A percentile compares a stretch with the other conserved stretches of the same genome.
Evolutionary conservation across 2,329 filamentous ascomycete genomes (phyloP).

Genomic region (Aureobasidium melanogenum): DNA sequence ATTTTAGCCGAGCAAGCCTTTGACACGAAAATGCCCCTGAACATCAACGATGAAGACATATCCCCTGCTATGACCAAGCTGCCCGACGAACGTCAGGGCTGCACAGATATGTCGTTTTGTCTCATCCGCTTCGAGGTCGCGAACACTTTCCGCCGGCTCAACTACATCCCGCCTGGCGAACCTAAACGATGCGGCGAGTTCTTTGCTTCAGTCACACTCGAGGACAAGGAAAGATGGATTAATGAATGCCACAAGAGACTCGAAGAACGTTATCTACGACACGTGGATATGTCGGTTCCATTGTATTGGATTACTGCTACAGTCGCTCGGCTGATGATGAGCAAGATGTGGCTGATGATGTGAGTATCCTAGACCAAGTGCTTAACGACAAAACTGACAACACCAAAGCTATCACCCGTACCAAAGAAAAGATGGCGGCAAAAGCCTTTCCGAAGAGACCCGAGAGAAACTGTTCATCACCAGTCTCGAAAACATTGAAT

Average conservation of each 20-base stretch:
- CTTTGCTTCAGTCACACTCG: slow-evolving; percentile 35
- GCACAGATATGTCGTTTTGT: slow-evolving; percentile 50
- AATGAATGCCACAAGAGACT: slow-evolving; percentile 38
- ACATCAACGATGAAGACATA: slow-evolving; percentile 48
- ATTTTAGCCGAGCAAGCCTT: slow-evolving; percentile 40
- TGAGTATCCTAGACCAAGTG: not conserved
- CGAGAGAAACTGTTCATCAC: slow-evolving; percentile 63
- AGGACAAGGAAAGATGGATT: slow-evolving; percentile 43
- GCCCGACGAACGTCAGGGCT: slow-evolving; percentile 40
- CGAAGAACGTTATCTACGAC: slow-evolving; percentile 40
- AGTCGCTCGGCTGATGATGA: slow-evolving; percentile 61
- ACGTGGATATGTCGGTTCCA: slow-evolving; percentile 47
- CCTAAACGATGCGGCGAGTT: slow-evolving; percentile 33
- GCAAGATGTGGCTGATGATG: slow-evolving; percentile 68
- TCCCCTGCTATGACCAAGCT: slow-evolving; percentile 40
- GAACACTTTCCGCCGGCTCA: slow-evolving; percentile 37
- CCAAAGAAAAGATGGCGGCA: slow-evolving; percentile 50
- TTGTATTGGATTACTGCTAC: slow-evolving; percentile 62
- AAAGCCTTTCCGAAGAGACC: slow-evolving; percentile 50
- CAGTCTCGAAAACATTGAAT: slow-evolving; percentile 66
- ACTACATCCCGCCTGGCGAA: slow-evolving; percentile 35
- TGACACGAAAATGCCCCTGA: slow-evolving; percentile 51
- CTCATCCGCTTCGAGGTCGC: slow-evolving; percentile 46
- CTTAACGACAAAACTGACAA: not conserved
- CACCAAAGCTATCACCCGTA: slow-evolving; percentile 55